Evolutionary conservation across 306 rosid genomes (phyloP), one percentile per base, ranked within the genome.

Genomic region (Abrus pulchellus): DNA sequence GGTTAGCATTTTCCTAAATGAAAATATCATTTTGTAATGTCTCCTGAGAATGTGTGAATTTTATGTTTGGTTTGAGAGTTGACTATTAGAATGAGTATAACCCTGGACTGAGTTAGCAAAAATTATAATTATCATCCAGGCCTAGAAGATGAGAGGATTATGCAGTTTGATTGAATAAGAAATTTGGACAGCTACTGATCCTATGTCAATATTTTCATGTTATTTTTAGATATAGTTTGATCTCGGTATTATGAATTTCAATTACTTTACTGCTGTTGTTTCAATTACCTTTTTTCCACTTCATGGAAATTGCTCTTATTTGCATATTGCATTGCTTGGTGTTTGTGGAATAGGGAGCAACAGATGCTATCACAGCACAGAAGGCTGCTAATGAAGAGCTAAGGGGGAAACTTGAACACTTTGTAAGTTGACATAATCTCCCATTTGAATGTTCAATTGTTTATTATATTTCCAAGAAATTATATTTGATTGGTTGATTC

Each of bases 371-470:
- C 29, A 71, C 45, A n/a, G 48, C 82, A 7, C 85, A 60, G 33
- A 68, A 55, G 32, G 78, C 11, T 12, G 86, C 49, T 4, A 69
- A 84, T 66, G 90, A 64, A 67, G 94, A 90, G 52, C 86, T 93
- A 33, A 86, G 68, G 87, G 83, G 88, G 90, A 92, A 89, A 69
- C 87, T 92, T 33, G 93, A 90, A 60, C 80, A 77, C 77, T 85
- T 94, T 77, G 97, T 94, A 84, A 94, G 98, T 88, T 50, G 68
- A 70, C 59, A 56, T 3, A 2, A 33, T 61, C 64, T 52, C 14
- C 27, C 73, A 4, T 33, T 30, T 61, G 45, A 30, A 60, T 59
- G 27, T 41, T 28, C 52, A 52, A 2, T 53, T 45, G 14, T 44
- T 27, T 34, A 40, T 67, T 59, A 30, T 82, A 41, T 59, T 87